A percentile compares a stretch with the other conserved stretches of the same genome.
phyloP scores from a whole-genome alignment of 1,284 basidiomycete genomes.

The Takashimella tepidaria region DNA sequence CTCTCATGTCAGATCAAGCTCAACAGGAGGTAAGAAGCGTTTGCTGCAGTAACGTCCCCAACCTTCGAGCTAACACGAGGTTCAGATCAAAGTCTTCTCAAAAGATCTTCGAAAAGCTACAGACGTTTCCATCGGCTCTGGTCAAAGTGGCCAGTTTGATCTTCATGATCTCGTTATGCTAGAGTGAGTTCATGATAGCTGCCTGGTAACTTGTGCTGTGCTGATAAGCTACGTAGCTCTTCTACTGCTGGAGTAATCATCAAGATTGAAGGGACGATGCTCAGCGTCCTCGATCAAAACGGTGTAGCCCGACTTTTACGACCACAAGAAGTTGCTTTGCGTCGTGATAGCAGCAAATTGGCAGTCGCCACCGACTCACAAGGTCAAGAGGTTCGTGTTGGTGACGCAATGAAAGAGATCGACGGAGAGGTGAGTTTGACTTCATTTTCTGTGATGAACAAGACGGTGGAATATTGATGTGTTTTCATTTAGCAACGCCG shows the following conservation, averaged over 20 bases:
- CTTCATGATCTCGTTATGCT: slow-evolving; percentile 94
- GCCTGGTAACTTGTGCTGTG: not conserved
- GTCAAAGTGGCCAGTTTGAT: slow-evolving; percentile 87
- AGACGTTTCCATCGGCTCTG: slow-evolving; percentile 85
- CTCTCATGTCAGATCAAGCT: slow-evolving; percentile 95
- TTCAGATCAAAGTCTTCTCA: slow-evolving; percentile 86
- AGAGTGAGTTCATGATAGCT: slow-evolving; percentile 61
- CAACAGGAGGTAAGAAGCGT: slow-evolving; percentile 69
- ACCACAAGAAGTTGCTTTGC: slow-evolving; percentile 91
- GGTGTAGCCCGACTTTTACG: slow-evolving; percentile 83
- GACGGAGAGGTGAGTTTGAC: slow-evolving; percentile 68
- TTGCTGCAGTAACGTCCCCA: too few relatives aligned
- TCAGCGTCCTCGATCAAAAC: slow-evolving; percentile 93
- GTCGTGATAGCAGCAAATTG: slow-evolving; percentile 67
- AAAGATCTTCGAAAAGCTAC: slow-evolving; percentile 97
- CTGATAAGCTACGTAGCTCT: slow-evolving; percentile 53
- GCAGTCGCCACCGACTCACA: slow-evolving; percentile 87
- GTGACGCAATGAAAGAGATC: slow-evolving; percentile 90
- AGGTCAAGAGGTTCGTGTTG: slow-evolving; percentile 63
- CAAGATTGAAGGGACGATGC: slow-evolving; percentile 91
- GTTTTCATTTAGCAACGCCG: slow-evolving; percentile 57
- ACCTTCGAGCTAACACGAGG: not conserved
- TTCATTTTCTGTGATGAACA: not conserved
- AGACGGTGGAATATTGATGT: slow-evolving; percentile 34
- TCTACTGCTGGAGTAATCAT: slow-evolving; percentile 95